Conservation (phyloP, 2,329 filamentous ascomycete genomes). For the Sclerotinia sclerotiorum region DNA sequence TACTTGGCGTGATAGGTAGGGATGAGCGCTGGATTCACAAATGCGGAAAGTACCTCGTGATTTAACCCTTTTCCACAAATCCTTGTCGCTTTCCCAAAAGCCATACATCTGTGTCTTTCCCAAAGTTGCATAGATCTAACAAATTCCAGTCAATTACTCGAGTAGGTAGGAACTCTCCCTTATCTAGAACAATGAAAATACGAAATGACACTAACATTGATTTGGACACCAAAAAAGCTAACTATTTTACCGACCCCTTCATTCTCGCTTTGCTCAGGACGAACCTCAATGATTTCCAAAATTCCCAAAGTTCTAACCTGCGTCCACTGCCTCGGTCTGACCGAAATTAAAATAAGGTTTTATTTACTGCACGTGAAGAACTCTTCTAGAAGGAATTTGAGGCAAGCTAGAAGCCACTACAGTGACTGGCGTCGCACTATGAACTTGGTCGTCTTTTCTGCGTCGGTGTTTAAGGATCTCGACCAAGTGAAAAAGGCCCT, state of each 20-base stretch:
- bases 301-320: background rate
- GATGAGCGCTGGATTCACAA: background rate
- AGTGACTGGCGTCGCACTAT: background rate
- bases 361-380: background rate
- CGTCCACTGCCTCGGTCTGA: background rate
- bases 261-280: background rate
- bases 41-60: too few species aligned
- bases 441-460: background rate
- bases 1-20: background rate
- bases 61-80: background rate
- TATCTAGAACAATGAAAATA: background rate
- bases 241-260: slow-evolving; percentile 3
- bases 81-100: background rate
- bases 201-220: background rate
- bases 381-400: slow-evolving; percentile 11
- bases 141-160: too few species aligned
- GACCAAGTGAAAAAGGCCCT: background rate
- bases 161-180: background rate
- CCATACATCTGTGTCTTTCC: background rate
- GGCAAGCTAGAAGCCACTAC: background rate
- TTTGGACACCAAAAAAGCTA: background rate
- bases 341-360: background rate
- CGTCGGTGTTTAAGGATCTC: background rate
- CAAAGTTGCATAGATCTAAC: background rate
- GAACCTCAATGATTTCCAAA: background rate